Evolutionary conservation across 2,329 filamentous ascomycete species (phyloP).

Genomic region (Neonectria magnoliae): DNA sequence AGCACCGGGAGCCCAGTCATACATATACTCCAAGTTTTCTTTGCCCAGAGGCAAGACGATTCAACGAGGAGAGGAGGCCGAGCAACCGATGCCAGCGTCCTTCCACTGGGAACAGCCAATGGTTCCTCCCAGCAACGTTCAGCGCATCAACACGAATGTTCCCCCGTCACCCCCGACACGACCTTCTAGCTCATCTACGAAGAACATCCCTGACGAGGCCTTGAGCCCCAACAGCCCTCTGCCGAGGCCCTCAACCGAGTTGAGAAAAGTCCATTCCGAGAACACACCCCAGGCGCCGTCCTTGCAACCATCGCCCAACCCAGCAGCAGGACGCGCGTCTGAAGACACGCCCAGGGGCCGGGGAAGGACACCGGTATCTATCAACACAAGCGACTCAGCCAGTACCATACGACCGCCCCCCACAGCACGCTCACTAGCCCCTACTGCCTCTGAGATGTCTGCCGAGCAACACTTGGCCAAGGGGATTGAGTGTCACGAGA

Average conservation of each 20-base stretch:
- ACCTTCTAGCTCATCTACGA: conserved; percentile 65
- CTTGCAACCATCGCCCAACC: conserved; percentile 56
- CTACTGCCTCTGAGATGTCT: conserved; percentile 74
- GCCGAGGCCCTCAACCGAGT: conserved; percentile 60
- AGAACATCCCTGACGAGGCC: conserved; percentile 51
- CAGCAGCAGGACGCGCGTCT: conserved; percentile 55
- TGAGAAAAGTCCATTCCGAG: conserved; percentile 61
- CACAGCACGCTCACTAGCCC: conserved; percentile 58
- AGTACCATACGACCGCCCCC: conserved; percentile 58
- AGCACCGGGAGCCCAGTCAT: conserved; percentile 71
- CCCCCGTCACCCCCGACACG: conserved; percentile 71
- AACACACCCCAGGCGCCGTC: conserved; percentile 50
- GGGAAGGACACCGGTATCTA: conserved; percentile 58
- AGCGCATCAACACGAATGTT: conserved; percentile 55
- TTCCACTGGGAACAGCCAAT: conserved; percentile 72
- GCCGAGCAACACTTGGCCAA: conserved; percentile 90
- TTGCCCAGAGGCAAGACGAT: conserved; percentile 85
- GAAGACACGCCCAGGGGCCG: conserved; percentile 62
- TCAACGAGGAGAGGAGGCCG: conserved; percentile 72
- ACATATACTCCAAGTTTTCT: conserved; percentile 86
- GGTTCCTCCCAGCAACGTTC: conserved; percentile 53
- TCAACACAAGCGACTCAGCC: conserved; percentile 62
- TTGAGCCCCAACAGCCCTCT: conserved; percentile 44
- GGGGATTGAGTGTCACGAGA: conserved; percentile 89
- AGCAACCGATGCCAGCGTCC: conserved; percentile 61